Base-by-base conservation (phyloP, 192 early-diverging fungal genomes). In the Coemansia erecta region DNA sequence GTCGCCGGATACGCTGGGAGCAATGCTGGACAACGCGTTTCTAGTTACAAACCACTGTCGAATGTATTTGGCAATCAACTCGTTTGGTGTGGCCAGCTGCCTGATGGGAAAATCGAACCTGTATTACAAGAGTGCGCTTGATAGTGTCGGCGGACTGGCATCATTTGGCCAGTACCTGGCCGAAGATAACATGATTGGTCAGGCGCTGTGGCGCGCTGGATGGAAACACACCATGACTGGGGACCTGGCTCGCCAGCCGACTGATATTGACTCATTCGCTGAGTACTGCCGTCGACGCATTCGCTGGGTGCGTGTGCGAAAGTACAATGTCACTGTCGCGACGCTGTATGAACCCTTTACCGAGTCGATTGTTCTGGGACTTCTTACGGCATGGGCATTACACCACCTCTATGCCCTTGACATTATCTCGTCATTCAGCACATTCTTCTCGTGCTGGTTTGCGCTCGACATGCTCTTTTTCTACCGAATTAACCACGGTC, bases 61-160 rank as follows among this genome's bases (percentile, higher is more conserved):
- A 60, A 92, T 96, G 89, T 99, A 99, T 64, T 81, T 91, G 42
- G 89, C 91, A 35, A 92, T 99, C 77, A 99, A 99, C 73, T 84
- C 84, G 51, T 68, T 92, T 11, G 89, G 84, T 12, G 69, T 94
- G 8, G 91, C 89, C 40, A 90, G 87, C 52, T 97, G 94, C 70
- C 75, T 99, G 31, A 89, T 95, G 72, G 97, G 97, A 23, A 99
- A 99, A 64, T 93, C 91, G 40, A 95, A 93, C 55, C 64, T 97
- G 56, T 99, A 94, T 75, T 86, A 94, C 44, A 90, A 88, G 45
- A 88, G 85, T 24, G 86, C 86, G 49, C 81, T 99, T 17, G 89
- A 89, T 42, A 79, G 75, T 39, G 83, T 86, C 35, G 94, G 94
- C 10, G 96, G 94, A 0, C 71, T 98, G 24, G 85, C 72, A 11